These are phyloP conservation scores for Pseudognaphalium luteoalbum DNA, from an alignment of 129 eudicot species.

Conservation along the genomic window DNA sequence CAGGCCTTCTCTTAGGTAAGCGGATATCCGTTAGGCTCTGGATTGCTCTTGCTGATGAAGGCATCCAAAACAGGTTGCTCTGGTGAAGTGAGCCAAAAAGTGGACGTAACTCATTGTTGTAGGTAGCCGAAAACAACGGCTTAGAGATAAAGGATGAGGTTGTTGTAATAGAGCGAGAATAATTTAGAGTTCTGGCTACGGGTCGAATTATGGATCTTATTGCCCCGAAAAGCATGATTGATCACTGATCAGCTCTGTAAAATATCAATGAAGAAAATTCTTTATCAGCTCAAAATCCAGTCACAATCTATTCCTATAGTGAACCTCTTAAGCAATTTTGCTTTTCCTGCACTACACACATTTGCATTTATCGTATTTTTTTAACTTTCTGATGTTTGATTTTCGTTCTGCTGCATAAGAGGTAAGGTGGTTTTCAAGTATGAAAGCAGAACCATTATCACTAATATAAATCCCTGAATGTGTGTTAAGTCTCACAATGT, in stretches of 20 bases:
- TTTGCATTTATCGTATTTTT: too few relatives aligned
- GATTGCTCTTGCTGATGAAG: constrained; percentile 47
- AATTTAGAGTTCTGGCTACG: constrained; percentile 46
- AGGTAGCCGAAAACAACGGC: constrained; percentile 26
- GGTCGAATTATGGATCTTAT: constrained; percentile 75
- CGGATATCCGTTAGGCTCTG: constrained; percentile 76
- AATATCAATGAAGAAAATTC: neutral
- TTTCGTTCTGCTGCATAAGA: too few relatives aligned
- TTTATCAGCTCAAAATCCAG: neutral
- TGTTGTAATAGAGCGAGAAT: constrained; percentile 32
- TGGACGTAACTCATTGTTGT: constrained; percentile 35
- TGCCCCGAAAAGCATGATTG: constrained; percentile 63
- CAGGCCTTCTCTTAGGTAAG: constrained; percentile 73
- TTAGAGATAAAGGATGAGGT: constrained; percentile 37
- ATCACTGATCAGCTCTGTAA: constrained; percentile 12
- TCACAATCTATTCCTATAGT: neutral
- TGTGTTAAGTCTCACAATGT: too few relatives aligned
- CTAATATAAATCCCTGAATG: too few relatives aligned
- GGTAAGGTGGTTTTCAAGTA: too few relatives aligned
- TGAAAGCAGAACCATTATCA: too few relatives aligned
- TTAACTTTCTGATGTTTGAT: too few relatives aligned
- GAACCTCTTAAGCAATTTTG: neutral
- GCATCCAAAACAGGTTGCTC: constrained; percentile 40
- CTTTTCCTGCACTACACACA: too few relatives aligned
- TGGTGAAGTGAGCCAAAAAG: constrained; percentile 34